Evolutionary conservation across 139 green algal species (phyloP), one percentile per base, ranked within the genome.

Genomic region (Volvox africanus): DNA sequence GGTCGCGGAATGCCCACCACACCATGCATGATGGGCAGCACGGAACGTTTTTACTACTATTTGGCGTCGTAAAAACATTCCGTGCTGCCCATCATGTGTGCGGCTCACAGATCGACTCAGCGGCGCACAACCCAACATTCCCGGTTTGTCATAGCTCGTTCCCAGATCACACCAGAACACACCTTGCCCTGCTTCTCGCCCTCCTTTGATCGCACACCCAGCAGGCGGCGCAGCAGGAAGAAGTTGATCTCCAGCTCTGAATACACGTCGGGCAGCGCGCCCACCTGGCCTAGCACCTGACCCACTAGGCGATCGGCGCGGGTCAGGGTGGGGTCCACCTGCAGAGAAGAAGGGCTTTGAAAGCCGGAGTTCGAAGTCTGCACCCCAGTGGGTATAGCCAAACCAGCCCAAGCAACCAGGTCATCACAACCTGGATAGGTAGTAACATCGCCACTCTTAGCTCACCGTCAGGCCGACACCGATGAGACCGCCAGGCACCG

Each of bases 211-310:
- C 97, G 94, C 82, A 99, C 98, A 62, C 98, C 98, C 93, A 99
- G 96, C 92, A 99, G 95, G 32, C 98, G 93, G 22, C 98, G 93
- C 86, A 99, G 95, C 93, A 99, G 94, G 96, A 99, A 99, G 95
- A 99, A 99, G 96, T 99, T 99, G 92, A 99, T 97, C 95, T 99
- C 98, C 93, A 99, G 95, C 94, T 99, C 98, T 16, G 94, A 98
- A 95, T 97, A 99, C 65, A 99, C 98, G 65, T 99, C 96, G 9
- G 98, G 98, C 88, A 99, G 96, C 20, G 92, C 92, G 19, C 98
- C 98, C 30, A 99, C 97, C 93, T 99, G 94, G 67, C 98, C 98
- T 69, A 99, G 95, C 82, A 99, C 97, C 95, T 99, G 97, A 18
- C 98, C 98, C 32, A 99, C 98, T 71, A 99, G 95, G 62, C 98